phyloP scores from a whole-genome alignment of 768 basidiomycete species.

The Leucocoprinus birnbaumii region DNA sequence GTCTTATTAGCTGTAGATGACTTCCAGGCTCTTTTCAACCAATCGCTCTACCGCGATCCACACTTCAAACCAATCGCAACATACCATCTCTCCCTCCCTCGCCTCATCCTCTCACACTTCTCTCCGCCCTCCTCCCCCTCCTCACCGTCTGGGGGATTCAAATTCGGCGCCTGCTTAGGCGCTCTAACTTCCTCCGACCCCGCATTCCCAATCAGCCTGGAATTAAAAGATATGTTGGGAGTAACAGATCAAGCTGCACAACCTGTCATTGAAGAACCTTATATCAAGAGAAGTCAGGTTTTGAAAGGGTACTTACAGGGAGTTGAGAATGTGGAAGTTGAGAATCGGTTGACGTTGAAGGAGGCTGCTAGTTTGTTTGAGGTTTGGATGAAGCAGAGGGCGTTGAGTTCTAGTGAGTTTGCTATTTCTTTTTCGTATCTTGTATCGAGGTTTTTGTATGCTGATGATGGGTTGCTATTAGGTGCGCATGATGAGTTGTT shows the following conservation, averaged over 20 bases:
- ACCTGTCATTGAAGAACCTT: slow-evolving; percentile 30
- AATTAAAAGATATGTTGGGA: slow-evolving; percentile 47
- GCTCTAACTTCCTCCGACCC: slow-evolving; percentile 65
- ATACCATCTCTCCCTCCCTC: slow-evolving; percentile 77
- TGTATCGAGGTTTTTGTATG: slow-evolving; percentile 20
- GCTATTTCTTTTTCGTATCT: slow-evolving; percentile 18
- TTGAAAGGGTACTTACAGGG: slow-evolving; percentile 55
- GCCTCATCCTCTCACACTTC: slow-evolving; percentile 74
- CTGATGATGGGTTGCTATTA: no score
- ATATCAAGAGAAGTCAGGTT: slow-evolving; percentile 47
- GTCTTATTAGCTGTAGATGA: slow-evolving; percentile 87
- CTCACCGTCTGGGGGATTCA: slow-evolving; percentile 59
- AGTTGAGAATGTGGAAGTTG: slow-evolving; percentile 35
- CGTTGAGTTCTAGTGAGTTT: slow-evolving; percentile 43
- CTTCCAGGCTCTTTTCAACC: slow-evolving; percentile 75
- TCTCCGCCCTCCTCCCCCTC: no score
- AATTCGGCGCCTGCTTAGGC: slow-evolving; percentile 68
- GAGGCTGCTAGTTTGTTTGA: slow-evolving; percentile 81
- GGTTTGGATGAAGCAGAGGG: slow-evolving; percentile 65
- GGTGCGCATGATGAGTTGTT: slow-evolving; percentile 63
- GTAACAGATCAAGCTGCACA: slow-evolving; percentile 27
- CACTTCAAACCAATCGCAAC: slow-evolving; percentile 66
- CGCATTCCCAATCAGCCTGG: slow-evolving; percentile 52
- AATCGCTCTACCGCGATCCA: slow-evolving; percentile 69
- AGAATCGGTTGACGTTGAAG: slow-evolving; percentile 52